Evolutionary conservation across 805 yeast genomes (phyloP), one percentile per base, ranked within the genome.

Genomic region (Lipomyces sp.): DNA sequence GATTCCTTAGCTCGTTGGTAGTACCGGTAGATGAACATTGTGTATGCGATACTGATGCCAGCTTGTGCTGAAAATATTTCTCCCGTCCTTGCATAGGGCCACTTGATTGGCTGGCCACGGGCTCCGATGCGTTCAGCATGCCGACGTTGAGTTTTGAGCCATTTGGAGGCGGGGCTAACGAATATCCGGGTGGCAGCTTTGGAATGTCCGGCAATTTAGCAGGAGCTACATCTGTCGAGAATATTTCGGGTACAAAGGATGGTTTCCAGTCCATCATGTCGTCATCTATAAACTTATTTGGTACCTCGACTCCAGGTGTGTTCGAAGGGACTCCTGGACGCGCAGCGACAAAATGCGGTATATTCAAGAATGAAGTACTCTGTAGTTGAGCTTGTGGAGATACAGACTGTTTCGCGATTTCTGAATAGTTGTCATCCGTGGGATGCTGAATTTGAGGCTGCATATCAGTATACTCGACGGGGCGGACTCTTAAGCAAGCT

Each of bases 181-280:
- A 30, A 30, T 48, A 39, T 4, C 68, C 68, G 4, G 42, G 32
- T 32, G 68, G 57, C 7, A 64, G 39, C 35, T 57, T 51, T 3
- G 68, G 68, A 13, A 64, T 57, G 15, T 53, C 50, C 3, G 68
- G 54, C 2, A 64, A 48, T 5, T 11, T 34, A 10, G 51, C 34
- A 33, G 62, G 24, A 7, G 18, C 24, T 6, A 34, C 15, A 15
- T 11, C 34, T 34, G 18, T n/a, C 50, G 34, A 30, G 13, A 29
- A 18, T 33, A 58, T 11, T n/a, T 48, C 42, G 33, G 60, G 45
- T 7, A 39, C 33, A 8, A 60, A 35, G 11, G 67, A 24, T 13
- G 69, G 69, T 18, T 45, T 50, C 69, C 69, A 66, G 48, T 66
- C 69, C 69, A 66, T 66, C 33, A 60, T 59, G 33, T 64, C 67